A percentile compares a stretch with the other conserved stretches of the same genome.
Conservation (phyloP, 805 yeast genomes). For the Debaryomyces tyrocola region DNA sequence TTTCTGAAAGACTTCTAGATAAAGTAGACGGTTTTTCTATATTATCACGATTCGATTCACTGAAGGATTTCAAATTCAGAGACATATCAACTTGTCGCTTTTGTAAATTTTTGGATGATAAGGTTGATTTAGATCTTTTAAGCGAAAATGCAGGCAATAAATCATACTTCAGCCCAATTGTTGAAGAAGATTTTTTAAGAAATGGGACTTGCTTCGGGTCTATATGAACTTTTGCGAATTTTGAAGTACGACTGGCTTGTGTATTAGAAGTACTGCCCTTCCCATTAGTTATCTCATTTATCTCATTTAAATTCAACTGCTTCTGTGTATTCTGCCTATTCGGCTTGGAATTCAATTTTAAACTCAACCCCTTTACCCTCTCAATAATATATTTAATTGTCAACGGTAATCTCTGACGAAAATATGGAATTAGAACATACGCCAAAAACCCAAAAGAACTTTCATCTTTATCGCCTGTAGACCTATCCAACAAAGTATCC, state of each 20-base stretch:
- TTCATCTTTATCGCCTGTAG: constrained; percentile 31
- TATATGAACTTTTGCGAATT: constrained; percentile 3
- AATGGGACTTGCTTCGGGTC: constrained; percentile 10
- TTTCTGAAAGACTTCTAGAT: constrained; percentile 11
- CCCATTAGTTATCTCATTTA: background rate
- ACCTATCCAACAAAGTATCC: constrained; percentile 46
- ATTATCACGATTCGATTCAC: background rate
- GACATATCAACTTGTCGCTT: constrained; percentile 43
- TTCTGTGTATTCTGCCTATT: background rate
- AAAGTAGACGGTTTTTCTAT: background rate
- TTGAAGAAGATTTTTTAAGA: constrained; percentile 14
- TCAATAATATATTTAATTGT: constrained; percentile 46
- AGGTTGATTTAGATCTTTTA: constrained; percentile 40
- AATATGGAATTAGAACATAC: constrained; percentile 55
- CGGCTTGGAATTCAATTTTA: constrained; percentile 22
- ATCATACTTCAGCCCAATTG: constrained; percentile 14
- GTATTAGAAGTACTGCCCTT: background rate
- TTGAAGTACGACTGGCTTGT: background rate
- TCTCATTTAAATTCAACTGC: too few relatives aligned
- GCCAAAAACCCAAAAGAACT: constrained; percentile 49
- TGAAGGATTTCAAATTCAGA: constrained; percentile 7
- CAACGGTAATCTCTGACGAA: constrained; percentile 47
- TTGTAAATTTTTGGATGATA: constrained; percentile 37
- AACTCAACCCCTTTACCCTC: constrained; percentile 48
- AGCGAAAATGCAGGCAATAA: constrained; percentile 34